Percentiles rank a stretch among this genome's conserved stretches.
Conservation (phyloP, 768 basidiomycete genomes). For the Rhizopogon vesiculosus region DNA sequence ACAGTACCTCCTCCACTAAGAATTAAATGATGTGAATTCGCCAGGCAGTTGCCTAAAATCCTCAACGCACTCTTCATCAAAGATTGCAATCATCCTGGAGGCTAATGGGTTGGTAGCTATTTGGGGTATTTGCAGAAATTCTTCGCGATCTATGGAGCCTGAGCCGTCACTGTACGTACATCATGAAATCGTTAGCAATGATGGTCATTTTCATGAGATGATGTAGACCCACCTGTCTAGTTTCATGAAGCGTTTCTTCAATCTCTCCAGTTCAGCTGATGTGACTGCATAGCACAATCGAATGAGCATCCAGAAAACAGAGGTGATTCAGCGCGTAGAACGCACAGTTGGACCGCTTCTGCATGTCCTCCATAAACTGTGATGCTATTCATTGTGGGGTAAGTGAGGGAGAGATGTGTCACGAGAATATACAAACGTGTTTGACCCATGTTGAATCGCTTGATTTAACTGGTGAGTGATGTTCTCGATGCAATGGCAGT, state of each 20-base stretch:
- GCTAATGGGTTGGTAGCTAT: slow-evolving; percentile 97
- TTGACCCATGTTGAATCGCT: slow-evolving; percentile 63
- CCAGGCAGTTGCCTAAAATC: slow-evolving; percentile 3
- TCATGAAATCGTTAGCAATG: background rate
- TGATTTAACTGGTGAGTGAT: background rate
- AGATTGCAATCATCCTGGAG: slow-evolving; percentile 98
- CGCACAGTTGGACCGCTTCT: slow-evolving; percentile 95
- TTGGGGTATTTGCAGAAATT: slow-evolving; percentile 98
- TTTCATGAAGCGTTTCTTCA: slow-evolving; percentile 99
- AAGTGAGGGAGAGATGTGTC: background rate
- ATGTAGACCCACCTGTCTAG: slow-evolving; percentile 70
- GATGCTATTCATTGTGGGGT: slow-evolving; percentile 48
- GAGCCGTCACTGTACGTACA: slow-evolving; percentile 75
- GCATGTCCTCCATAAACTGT: slow-evolving; percentile 98
- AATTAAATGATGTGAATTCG: background rate
- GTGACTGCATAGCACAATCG: slow-evolving; percentile 60
- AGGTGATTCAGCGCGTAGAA: slow-evolving; percentile 13
- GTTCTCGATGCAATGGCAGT: background rate
- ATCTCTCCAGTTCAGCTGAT: slow-evolving; percentile 84
- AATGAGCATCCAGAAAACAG: slow-evolving; percentile 8
- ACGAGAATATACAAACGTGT: slow-evolving; percentile 51
- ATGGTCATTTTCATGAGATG: background rate
- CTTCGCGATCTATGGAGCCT: slow-evolving; percentile 97
- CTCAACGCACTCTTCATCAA: slow-evolving; percentile 90
- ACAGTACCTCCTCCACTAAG: slow-evolving; percentile 94